These are phyloP conservation scores for Ophiobolus disseminans DNA, from an alignment of 2,329 filamentous ascomycete species.

Conservation along the genomic window DNA sequence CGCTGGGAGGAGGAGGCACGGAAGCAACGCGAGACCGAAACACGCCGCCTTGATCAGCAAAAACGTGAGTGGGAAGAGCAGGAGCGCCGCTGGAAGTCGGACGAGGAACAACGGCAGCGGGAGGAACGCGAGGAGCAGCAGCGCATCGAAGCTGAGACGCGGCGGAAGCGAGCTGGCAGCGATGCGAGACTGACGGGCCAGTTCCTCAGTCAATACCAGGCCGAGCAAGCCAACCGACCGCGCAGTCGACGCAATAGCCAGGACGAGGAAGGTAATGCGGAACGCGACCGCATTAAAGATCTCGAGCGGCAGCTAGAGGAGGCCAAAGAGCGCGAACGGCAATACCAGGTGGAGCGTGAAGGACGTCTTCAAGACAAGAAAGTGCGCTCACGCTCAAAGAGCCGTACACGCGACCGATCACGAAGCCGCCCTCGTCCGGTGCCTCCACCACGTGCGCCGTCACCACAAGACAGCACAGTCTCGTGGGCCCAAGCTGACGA, in stretches of 20 bases:
- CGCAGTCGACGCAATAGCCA: conserved; percentile 48
- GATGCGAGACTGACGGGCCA: conserved; percentile 79
- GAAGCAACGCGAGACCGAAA: conserved; percentile 65
- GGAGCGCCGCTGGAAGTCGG: conserved; percentile 76
- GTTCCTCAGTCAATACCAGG: conserved; percentile 85
- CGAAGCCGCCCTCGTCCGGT: conserved; percentile 43
- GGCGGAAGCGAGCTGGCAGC: conserved; percentile 65
- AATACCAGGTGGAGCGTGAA: conserved; percentile 68
- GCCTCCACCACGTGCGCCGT: conserved; percentile 47
- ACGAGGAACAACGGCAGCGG: conserved; percentile 72
- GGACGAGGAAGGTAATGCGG: conserved; percentile 57
- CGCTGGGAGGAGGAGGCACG: conserved; percentile 71
- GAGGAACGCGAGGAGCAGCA: conserved; percentile 79
- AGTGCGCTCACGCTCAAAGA: conserved; percentile 47
- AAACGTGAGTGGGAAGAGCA: conserved; percentile 79
- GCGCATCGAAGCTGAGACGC: conserved; percentile 70
- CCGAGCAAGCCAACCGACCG: conserved; percentile 62
- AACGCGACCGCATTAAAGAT: conserved; percentile 76
- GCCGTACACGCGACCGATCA: conserved; percentile 44
- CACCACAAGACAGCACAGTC: conserved; percentile 61
- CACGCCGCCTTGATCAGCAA: conserved; percentile 68
- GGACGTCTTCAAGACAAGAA: conserved; percentile 54
- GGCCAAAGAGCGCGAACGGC: conserved; percentile 70
- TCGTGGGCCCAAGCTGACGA: conserved; percentile 71
- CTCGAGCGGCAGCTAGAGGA: conserved; percentile 76